These are phyloP conservation scores for Ceratocystis destructans DNA, from an alignment of 2,329 filamentous ascomycete genomes.

Conservation along the genomic window DNA sequence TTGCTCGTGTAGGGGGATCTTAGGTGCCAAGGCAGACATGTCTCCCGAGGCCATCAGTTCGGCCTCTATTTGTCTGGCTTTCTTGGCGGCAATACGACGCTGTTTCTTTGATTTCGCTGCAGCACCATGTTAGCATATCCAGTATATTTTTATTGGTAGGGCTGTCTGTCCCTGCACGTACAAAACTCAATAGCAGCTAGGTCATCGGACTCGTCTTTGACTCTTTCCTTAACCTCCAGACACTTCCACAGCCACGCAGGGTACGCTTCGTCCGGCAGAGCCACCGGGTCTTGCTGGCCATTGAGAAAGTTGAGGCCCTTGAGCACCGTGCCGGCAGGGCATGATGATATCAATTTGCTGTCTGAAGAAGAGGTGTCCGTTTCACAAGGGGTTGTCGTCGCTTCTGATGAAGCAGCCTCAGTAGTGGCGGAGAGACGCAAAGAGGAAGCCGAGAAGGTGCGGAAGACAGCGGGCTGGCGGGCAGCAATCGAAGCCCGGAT, in stretches of 20 bases:
- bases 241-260: constrained; percentile 69
- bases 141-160: not conserved
- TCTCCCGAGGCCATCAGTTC: constrained; percentile 51
- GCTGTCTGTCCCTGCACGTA: constrained; percentile 33
- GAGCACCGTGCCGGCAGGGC: constrained; percentile 54
- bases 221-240: constrained; percentile 47
- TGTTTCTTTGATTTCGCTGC: constrained; percentile 76
- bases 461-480: constrained; percentile 11
- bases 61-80: constrained; percentile 42
- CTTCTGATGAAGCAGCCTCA: not conserved
- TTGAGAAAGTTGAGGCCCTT: constrained; percentile 68
- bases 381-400: constrained; percentile 22
- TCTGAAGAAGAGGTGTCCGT: constrained; percentile 10
- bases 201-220: constrained; percentile 34
- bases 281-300: constrained; percentile 57
- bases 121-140: not conserved
- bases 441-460: constrained; percentile 13
- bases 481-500: not conserved
- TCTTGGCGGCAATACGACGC: constrained; percentile 55
- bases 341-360: constrained; percentile 29
- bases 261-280: constrained; percentile 60
- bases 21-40: constrained; percentile 48
- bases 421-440: constrained; percentile 10
- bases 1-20: constrained; percentile 65
- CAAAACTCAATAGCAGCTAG: constrained; percentile 64